Conservation (phyloP, 2,329 filamentous ascomycete genomes). For the Alternaria arbusti region DNA sequence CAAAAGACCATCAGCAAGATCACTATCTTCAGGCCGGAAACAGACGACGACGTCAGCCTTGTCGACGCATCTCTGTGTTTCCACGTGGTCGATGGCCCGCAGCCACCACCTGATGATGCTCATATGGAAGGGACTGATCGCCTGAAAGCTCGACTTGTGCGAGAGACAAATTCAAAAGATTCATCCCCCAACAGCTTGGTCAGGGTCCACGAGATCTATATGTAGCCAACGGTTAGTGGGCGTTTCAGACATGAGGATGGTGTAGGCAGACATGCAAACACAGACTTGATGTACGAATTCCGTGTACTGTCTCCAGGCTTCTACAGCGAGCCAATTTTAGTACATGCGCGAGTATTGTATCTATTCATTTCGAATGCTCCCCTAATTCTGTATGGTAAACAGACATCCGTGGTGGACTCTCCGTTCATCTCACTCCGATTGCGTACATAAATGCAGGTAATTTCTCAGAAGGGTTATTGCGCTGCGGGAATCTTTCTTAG, state of each 20-base stretch:
- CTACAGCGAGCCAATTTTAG: background rate
- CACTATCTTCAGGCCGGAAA: conserved; percentile 17
- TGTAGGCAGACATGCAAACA: background rate
- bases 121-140: background rate
- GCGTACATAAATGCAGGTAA: background rate
- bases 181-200: background rate
- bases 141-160: background rate
- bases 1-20: conserved; percentile 22
- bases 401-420: background rate
- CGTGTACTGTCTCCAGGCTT: background rate
- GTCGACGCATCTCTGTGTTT: conserved; percentile 21
- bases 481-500: background rate
- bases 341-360: background rate
- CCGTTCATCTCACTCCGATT: background rate
- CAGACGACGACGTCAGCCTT: conserved; percentile 17
- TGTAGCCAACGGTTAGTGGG: background rate
- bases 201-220: background rate
- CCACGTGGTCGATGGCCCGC: conserved; percentile 14
- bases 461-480: background rate
- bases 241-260: background rate
- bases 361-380: background rate
- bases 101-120: background rate
- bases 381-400: background rate
- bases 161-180: background rate
- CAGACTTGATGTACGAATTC: background rate